Base-by-base conservation (phyloP, 148 eudicot species). In the Euryodendron excelsum region DNA sequence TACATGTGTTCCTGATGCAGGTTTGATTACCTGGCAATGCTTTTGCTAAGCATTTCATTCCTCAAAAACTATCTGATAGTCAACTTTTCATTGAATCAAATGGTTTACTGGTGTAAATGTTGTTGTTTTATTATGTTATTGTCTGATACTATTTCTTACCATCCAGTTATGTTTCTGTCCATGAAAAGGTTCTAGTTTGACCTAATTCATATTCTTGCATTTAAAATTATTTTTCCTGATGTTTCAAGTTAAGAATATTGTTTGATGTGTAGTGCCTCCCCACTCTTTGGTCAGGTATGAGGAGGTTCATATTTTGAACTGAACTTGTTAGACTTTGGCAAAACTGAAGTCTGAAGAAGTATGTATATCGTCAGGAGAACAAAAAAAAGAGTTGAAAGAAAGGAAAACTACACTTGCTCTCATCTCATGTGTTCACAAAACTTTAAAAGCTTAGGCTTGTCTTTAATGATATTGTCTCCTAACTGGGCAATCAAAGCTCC, bases 1-100 rank as follows among this genome's bases (percentile, higher is more conserved):
- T 92, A 56, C 92, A 92, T 45, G 79, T 90, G 77, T 87, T 92
- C 81, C 80, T 90, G 77, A 86, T 84, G 91, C 93, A 92, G 97
- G 97, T 92, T 27, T 47, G 84, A 67, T 80, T 61, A 55, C 58
- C 23, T 39, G 8, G 41, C 45, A 17, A 52, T 17, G n/a, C 69
- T 25, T 59, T 36, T 41, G 4, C 62, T 34, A 20, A 20, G 69
- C 13, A 36, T 45, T 21, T 59, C 48, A 73, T 34, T 25, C 36
- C 25, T 63, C 0, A 4, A 62, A 39, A 30, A 1, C 8, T 28
- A 60, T 60, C 1, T 60, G 12, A 27, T 60, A 60, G 0, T 39
- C 1, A 59, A 59, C 28, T 59, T 59, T 25, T 59, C 5, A 59
- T 59, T 59, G 63, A 10, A n/a, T 59, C 25, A 4, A 59, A 23